phyloP scores from a whole-genome alignment of 345 rosid genomes.

The Populus nigra region DNA sequence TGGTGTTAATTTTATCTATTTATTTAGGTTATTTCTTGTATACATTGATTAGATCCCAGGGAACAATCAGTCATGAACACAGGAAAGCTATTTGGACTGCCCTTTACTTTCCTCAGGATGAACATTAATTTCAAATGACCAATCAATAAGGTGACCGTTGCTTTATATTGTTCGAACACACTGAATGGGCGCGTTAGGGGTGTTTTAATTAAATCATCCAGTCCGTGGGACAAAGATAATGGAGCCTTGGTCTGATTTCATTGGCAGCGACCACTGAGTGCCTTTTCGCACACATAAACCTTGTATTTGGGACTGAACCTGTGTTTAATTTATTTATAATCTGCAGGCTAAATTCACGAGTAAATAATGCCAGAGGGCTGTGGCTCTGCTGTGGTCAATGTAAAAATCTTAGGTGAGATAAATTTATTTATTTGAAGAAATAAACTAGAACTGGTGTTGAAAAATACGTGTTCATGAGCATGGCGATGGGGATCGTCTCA shows the following conservation, averaged over 20 bases:
- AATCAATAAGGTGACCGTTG: not conserved
- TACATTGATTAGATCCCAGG: not conserved
- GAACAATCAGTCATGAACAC: not conserved
- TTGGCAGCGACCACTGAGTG: not conserved
- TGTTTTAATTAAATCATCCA: not conserved
- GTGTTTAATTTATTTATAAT: not conserved
- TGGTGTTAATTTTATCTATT: too few relatives aligned
- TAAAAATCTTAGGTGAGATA: not conserved
- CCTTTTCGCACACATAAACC: not conserved
- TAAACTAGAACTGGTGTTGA: not conserved
- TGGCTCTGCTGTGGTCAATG: constrained; percentile 25
- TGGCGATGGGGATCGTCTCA: not conserved
- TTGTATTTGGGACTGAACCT: not conserved
- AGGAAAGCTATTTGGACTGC: not conserved
- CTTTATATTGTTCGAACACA: not conserved
- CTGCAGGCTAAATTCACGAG: not conserved
- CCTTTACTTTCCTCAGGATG: not conserved
- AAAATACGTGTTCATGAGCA: not conserved
- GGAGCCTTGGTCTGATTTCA: not conserved
- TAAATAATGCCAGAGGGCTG: constrained; percentile 14
- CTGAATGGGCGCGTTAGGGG: not conserved
- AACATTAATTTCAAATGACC: not conserved
- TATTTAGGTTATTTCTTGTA: too few relatives aligned
- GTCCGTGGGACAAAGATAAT: not conserved
- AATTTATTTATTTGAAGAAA: not conserved